phyloP scores from a whole-genome alignment of 257 asterid species.

The Plantago ovata region DNA sequence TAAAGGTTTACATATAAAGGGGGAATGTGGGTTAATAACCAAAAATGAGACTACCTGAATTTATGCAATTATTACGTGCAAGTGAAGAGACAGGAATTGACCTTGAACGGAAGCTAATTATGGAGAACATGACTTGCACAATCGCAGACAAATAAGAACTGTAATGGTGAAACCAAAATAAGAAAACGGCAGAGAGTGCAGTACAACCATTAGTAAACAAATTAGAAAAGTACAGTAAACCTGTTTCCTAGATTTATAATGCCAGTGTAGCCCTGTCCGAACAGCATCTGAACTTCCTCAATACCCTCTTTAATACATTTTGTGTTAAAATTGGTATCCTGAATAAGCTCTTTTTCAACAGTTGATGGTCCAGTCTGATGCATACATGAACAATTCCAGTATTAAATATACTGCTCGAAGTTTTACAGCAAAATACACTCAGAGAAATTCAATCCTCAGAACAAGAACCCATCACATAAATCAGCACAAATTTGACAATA shows the following conservation, averaged over 20 bases:
- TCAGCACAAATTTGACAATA: too few relatives aligned
- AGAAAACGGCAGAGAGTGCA: constrained; percentile 1
- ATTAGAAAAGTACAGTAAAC: constrained; percentile 25
- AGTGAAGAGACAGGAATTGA: constrained; percentile 31
- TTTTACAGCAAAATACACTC: neutral
- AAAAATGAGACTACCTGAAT: neutral
- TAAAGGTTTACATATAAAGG: constrained; percentile 16
- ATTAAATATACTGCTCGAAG: neutral
- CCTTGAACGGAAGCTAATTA: constrained; percentile 73
- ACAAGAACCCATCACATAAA: too few relatives aligned
- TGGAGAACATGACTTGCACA: constrained; percentile 89
- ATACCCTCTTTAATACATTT: constrained; percentile 94
- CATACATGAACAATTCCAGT: constrained; percentile 15
- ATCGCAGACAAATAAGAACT: constrained; percentile 98
- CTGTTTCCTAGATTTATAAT: constrained; percentile 97
- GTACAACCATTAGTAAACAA: constrained; percentile 2
- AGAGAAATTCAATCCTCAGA: neutral
- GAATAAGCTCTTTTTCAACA: constrained; percentile 96
- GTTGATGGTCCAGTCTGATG: constrained; percentile 95
- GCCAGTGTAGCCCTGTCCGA: constrained; percentile 97
- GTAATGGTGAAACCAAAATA: constrained; percentile 27
- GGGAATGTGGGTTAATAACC: constrained; percentile 6
- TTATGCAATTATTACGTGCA: constrained; percentile 6
- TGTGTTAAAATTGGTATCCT: constrained; percentile 88
- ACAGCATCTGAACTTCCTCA: constrained; percentile 78